Evolutionary conservation across 306 rosid species (phyloP), one percentile per base, ranked within the genome.

Genomic region (Crataegus laevigata): DNA sequence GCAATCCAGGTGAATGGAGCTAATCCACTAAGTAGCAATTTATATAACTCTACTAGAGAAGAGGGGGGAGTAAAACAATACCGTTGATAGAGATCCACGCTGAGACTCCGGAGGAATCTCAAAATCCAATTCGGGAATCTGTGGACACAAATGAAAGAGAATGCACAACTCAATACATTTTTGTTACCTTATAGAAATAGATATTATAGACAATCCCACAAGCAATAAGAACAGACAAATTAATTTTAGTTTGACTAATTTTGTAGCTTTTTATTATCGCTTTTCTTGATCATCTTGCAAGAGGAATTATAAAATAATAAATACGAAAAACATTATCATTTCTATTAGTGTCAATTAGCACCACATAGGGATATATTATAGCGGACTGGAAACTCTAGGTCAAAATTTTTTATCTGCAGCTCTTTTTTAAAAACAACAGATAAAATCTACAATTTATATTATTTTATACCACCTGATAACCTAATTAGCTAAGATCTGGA

Each of bases 41-140:
- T 5, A 6, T 34, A 24, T 75, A 63, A 63, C 25, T 8, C 50
- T 34, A 15, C 67, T 51, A 69, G 6, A 75, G 61, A 67, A 69
- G 57, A 36, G 28, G 51, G 32, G 40, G 73, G 25, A 7, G 10
- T 50, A 47, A 66, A 66, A 77, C 14, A 9, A 74, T 90, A 94
- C 98, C 79, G 97, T 94, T 70, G 98, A 94, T 66, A 94, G 82
- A 75, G 85, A 84, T 69, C 98, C 98, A 77, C 93, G 87, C 24
- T 94, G 98, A 80, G 98, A 93, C 86, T 91, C 98, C 5, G 92
- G 92, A 68, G 98, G 97, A 79, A 94, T 91, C 84, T 94, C 98
- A 75, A 94, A 91, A 47, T 94, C 98, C 81, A 94, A 77, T 74
- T 94, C 93, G 13, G 97, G 96, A 80, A 94, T 89, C 98, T 94